phyloP scores from a whole-genome alignment of 768 basidiomycete species.

The Mycena indigotica region DNA sequence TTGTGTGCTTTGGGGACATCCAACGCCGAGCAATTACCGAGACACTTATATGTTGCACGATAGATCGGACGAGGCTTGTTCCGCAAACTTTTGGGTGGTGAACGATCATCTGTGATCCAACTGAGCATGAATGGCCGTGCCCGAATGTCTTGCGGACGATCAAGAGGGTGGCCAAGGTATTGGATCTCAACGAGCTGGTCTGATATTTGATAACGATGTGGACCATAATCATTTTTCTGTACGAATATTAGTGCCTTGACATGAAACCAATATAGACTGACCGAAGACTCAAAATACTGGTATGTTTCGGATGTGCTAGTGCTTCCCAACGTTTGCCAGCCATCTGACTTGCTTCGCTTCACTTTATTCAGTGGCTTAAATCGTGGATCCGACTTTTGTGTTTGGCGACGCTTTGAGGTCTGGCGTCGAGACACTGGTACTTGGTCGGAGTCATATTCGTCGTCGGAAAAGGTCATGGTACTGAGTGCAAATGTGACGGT shows the following conservation, averaged over 20 bases:
- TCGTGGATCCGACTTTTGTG: neutral
- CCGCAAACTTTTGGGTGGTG: neutral
- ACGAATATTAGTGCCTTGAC: neutral
- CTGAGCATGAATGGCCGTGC: conserved; percentile 1
- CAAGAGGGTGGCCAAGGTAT: conserved; percentile 5
- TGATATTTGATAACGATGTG: neutral
- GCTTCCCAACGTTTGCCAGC: neutral
- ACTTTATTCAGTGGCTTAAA: neutral
- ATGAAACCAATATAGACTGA: neutral
- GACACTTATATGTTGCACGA: conserved; percentile 3
- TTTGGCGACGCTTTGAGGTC: neutral
- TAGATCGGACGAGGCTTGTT: conserved; percentile 1
- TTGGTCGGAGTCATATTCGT: neutral
- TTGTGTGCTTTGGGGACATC: neutral
- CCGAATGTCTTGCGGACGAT: conserved; percentile 13
- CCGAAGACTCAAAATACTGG: neutral
- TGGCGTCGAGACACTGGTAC: neutral
- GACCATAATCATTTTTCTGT: conserved; percentile 17
- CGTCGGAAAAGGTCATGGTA: neutral
- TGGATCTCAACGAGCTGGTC: neutral
- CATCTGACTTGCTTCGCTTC: neutral
- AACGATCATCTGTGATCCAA: conserved; percentile 6
- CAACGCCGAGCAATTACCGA: conserved; percentile 4
- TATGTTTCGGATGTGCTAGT: neutral
- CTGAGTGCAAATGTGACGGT: neutral